Conservation (phyloP, 306 rosid species). For the Mucuna pruriens region DNA sequence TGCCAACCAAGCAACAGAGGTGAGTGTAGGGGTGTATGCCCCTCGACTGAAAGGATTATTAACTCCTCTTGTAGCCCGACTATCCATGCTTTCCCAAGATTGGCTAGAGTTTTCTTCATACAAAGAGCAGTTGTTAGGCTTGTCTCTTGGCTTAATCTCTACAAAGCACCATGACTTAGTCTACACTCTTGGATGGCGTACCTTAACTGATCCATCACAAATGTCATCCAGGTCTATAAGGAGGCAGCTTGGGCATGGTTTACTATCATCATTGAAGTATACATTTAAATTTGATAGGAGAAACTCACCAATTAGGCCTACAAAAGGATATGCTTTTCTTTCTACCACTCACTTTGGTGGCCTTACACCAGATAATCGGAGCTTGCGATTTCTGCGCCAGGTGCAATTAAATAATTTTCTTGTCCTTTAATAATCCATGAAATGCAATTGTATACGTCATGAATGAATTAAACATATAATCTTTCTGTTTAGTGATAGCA, state of each 20-base stretch:
- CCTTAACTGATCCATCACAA: slow-evolving; percentile 85
- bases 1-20: slow-evolving; percentile 82
- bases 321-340: slow-evolving; percentile 87
- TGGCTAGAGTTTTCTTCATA: slow-evolving; percentile 92
- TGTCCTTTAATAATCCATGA: slow-evolving; percentile 16
- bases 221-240: slow-evolving; percentile 90
- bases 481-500: slow-evolving; percentile 4
- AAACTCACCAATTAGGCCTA: slow-evolving; percentile 82
- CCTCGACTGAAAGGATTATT: slow-evolving; percentile 69
- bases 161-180: slow-evolving; percentile 78
- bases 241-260: slow-evolving; percentile 97
- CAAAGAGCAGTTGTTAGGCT: slow-evolving; percentile 83
- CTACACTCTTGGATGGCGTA: slow-evolving; percentile 95
- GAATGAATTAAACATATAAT: slow-evolving; percentile 21
- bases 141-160: slow-evolving; percentile 80
- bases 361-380: slow-evolving; percentile 82
- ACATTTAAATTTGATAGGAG: slow-evolving; percentile 82
- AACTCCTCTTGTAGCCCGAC: slow-evolving; percentile 74
- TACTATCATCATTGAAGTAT: slow-evolving; percentile 86
- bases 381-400: slow-evolving; percentile 92
- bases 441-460: slow-evolving; percentile 19
- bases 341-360: slow-evolving; percentile 91
- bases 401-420: slow-evolving; percentile 44
- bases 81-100: slow-evolving; percentile 87
- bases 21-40: slow-evolving; percentile 77